These are phyloP conservation scores for Myriosclerotinia duriaeana DNA, from an alignment of 2,329 filamentous ascomycete species.

Conservation along the genomic window DNA sequence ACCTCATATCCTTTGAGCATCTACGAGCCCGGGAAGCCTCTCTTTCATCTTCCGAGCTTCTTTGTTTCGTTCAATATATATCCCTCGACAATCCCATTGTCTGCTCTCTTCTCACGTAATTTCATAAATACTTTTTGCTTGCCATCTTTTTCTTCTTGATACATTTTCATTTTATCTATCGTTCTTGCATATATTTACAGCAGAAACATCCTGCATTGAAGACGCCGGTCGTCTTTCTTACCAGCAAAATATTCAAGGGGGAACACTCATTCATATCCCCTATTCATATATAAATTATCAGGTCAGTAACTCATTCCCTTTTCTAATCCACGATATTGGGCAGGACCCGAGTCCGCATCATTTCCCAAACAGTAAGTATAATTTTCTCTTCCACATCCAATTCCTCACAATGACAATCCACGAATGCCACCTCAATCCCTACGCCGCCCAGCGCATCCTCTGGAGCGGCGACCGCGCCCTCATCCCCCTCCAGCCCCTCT, in stretches of 20 bases:
- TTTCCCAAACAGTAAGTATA: slow-evolving; percentile 7
- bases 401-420: slow-evolving; percentile 16
- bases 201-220: background rate
- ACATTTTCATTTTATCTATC: background rate
- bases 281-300: background rate
- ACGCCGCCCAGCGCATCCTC: slow-evolving; percentile 15
- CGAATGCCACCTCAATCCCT: slow-evolving; percentile 20
- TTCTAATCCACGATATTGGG: slow-evolving; percentile 8
- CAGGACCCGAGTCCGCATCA: background rate
- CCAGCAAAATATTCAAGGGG: background rate
- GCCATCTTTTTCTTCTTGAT: background rate
- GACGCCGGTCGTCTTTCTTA: slow-evolving; percentile 17
- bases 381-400: background rate
- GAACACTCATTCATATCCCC: background rate
- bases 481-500: slow-evolving; percentile 9
- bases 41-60: background rate
- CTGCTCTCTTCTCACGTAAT: background rate
- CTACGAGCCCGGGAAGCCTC: too few relatives aligned
- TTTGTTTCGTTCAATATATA: slow-evolving; percentile 17
- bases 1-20: background rate
- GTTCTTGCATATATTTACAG: background rate
- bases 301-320: slow-evolving; percentile 5
- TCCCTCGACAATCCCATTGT: slow-evolving; percentile 21
- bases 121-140: background rate
- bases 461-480: slow-evolving; percentile 15